phyloP scores from a whole-genome alignment of 352 stramenopile species.

The Phytophthora capsici region DNA sequence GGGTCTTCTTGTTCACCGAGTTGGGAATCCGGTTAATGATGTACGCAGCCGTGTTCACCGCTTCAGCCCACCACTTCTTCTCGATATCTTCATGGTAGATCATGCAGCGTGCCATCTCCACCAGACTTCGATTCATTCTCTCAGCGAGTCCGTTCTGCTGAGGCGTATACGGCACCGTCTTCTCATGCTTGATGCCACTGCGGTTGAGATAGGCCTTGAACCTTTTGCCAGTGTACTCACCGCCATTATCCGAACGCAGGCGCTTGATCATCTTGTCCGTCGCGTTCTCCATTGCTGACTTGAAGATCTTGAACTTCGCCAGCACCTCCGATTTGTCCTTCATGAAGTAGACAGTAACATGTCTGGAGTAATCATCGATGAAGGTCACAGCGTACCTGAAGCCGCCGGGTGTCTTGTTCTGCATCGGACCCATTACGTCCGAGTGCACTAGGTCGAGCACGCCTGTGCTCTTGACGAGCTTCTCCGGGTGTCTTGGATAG shows the following conservation, averaged over 20 bases:
- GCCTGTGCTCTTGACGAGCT: background rate
- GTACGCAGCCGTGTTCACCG: background rate
- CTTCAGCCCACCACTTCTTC: background rate
- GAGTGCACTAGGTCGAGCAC: background rate
- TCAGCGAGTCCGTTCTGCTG: background rate
- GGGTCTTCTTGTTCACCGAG: constrained; percentile 2
- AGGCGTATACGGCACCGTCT: background rate
- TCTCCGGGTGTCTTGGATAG: background rate
- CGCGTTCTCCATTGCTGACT: background rate
- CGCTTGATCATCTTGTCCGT: background rate
- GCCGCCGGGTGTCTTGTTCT: background rate
- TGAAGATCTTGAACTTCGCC: background rate
- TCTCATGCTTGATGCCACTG: background rate
- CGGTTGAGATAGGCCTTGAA: background rate
- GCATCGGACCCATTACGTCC: background rate
- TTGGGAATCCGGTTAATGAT: background rate
- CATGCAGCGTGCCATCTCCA: constrained; percentile 4
- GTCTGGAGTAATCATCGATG: background rate
- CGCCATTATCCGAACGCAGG: background rate
- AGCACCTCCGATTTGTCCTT: background rate
- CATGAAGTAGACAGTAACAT: background rate
- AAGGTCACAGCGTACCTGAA: background rate
- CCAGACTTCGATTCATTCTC: background rate
- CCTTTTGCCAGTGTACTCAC: background rate
- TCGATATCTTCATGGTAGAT: constrained; percentile 1